Conservation (phyloP, 177 flowering plant genomes). For the Telopea speciosissima region DNA sequence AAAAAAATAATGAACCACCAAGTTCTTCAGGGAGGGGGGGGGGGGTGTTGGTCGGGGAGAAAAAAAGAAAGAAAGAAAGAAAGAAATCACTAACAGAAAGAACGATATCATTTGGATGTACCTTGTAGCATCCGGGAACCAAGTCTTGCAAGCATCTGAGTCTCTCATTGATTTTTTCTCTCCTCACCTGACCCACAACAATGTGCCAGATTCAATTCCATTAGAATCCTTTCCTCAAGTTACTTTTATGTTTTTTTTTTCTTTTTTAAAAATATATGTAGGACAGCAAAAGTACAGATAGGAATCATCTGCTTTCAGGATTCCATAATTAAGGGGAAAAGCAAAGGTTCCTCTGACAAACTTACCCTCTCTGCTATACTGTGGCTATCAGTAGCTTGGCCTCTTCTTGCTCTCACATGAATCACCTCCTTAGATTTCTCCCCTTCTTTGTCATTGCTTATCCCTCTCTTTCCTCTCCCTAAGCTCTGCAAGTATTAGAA, state of each 20-base stretch:
- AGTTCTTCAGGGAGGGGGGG: not conserved
- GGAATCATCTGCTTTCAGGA: not conserved
- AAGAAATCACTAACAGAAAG: not conserved
- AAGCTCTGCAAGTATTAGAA: conserved; percentile 18
- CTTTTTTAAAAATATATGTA: too few species aligned
- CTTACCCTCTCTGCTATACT: conserved; percentile 77
- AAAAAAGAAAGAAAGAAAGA: too few species aligned
- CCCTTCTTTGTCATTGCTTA: conserved; percentile 24
- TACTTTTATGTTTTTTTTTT: too few species aligned
- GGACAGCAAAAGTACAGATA: not conserved
- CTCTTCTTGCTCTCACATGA: conserved; percentile 80
- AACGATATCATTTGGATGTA: conserved; percentile 9
- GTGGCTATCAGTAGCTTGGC: conserved; percentile 80
- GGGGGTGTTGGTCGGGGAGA: too few species aligned
- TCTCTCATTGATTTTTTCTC: conserved; percentile 73
- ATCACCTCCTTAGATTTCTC: conserved; percentile 51
- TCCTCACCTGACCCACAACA: conserved; percentile 38
- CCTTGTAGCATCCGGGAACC: conserved; percentile 84
- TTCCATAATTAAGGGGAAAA: not conserved
- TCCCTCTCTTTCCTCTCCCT: conserved; percentile 44
- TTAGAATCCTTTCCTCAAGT: too few species aligned
- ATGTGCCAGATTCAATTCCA: not conserved
- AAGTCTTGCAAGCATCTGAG: conserved; percentile 54
- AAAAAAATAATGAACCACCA: not conserved
- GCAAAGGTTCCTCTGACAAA: not conserved